Evolutionary conservation across 129 eudicot species (phyloP).

Genomic region (Smallanthus sonchifolius): DNA sequence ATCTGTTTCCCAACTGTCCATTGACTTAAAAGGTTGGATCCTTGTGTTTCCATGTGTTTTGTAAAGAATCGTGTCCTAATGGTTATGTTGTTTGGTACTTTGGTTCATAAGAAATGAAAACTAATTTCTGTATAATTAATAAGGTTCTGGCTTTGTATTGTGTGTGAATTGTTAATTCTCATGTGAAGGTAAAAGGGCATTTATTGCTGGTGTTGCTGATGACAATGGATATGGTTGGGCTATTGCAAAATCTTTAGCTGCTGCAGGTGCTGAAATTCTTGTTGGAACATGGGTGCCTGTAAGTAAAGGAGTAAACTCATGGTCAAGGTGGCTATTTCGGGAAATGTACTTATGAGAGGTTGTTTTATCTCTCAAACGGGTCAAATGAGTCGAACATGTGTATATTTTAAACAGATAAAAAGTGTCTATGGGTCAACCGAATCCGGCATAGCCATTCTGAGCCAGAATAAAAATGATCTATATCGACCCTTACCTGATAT

Average conservation of each 20-base stretch:
- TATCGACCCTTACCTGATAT: neutral
- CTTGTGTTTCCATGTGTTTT: neutral
- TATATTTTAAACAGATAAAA: neutral
- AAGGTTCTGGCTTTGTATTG: neutral
- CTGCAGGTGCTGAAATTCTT: conserved; percentile 98
- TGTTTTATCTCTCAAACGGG: neutral
- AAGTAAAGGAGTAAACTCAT: conserved; percentile 31
- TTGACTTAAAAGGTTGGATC: conserved; percentile 73
- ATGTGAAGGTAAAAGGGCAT: conserved; percentile 82
- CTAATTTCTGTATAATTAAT: neutral
- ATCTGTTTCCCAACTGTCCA: conserved; percentile 53
- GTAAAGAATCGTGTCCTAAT: neutral
- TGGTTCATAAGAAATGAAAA: neutral
- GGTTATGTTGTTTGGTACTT: neutral
- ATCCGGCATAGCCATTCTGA: neutral
- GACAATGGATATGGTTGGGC: conserved; percentile 99
- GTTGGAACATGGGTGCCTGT: conserved; percentile 99
- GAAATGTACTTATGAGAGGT: neutral
- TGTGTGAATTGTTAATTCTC: neutral
- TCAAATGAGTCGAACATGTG: neutral
- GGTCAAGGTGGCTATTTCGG: neutral
- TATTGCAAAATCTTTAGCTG: conserved; percentile 87
- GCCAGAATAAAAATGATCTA: neutral
- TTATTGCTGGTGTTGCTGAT: conserved; percentile 96
- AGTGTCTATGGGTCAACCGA: neutral